Conservation (phyloP, 352 stramenopile genomes). For the Pythium dissotocum region DNA sequence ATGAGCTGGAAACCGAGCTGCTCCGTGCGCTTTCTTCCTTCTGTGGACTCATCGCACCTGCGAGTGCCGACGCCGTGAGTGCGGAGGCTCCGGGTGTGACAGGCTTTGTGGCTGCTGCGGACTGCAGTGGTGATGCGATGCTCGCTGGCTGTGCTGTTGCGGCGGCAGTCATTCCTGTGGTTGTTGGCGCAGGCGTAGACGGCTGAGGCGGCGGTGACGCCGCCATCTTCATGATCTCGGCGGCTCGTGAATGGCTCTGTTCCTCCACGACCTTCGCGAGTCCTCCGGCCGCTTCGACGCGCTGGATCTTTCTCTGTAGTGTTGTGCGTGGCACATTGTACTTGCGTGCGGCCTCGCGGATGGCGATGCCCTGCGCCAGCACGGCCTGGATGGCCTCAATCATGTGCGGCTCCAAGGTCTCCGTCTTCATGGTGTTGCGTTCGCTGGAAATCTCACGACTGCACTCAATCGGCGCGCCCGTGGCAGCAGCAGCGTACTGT, state of each 20-base stretch:
- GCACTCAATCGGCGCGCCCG: not conserved
- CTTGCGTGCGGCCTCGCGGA: slow-evolving; percentile 72
- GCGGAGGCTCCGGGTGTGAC: not conserved
- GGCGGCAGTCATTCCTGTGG: not conserved
- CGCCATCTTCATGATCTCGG: slow-evolving; percentile 16
- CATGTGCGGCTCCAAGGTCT: slow-evolving; percentile 43
- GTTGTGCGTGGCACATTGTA: slow-evolving; percentile 73
- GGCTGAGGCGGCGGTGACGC: slow-evolving; percentile 14
- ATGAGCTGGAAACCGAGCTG: slow-evolving; percentile 12
- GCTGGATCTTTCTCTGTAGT: slow-evolving; percentile 68
- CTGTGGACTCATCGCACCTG: not conserved
- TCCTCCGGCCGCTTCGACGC: slow-evolving; percentile 8
- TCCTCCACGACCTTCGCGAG: slow-evolving; percentile 18
- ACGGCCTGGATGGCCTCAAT: slow-evolving; percentile 68
- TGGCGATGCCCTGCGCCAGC: slow-evolving; percentile 52
- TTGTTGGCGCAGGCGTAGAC: not conserved
- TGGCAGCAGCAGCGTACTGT: not conserved
- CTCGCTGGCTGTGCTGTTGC: not conserved
- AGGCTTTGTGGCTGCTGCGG: not conserved
- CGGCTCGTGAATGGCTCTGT: slow-evolving; percentile 13
- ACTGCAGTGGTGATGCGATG: not conserved
- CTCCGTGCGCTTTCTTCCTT: slow-evolving; percentile 3
- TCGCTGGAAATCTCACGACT: slow-evolving; percentile 18
- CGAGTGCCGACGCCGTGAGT: not conserved
- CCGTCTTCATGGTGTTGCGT: slow-evolving; percentile 25